Conservation (phyloP, 163 green algal species). For the Coccomyxa subellipsoidea region DNA sequence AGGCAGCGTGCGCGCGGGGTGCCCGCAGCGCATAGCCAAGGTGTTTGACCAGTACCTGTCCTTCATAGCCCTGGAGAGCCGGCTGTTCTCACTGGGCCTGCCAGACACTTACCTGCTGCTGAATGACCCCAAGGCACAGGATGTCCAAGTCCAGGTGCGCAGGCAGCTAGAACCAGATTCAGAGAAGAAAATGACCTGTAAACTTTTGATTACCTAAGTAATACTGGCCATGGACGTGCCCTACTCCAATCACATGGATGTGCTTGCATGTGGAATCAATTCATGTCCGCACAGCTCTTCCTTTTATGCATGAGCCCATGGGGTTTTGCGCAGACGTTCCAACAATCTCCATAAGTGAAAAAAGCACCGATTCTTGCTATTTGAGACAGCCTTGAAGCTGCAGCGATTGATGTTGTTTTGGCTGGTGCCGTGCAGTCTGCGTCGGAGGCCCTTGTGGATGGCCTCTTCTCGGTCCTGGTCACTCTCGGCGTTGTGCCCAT, state of each 20-base stretch:
- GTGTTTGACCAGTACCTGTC: slow-evolving; percentile 88
- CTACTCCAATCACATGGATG: no score
- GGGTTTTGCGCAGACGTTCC: no score
- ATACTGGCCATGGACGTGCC: no score
- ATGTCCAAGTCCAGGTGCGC: slow-evolving; percentile 79
- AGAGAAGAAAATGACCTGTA: no score
- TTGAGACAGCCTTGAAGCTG: background rate
- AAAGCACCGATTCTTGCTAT: no score
- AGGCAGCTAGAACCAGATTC: no score
- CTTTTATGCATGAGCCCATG: no score
- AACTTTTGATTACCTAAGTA: no score
- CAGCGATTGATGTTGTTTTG: background rate
- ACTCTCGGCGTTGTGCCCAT: slow-evolving; percentile 91
- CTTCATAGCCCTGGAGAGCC: slow-evolving; percentile 86
- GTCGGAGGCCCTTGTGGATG: slow-evolving; percentile 80
- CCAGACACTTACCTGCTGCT: slow-evolving; percentile 78
- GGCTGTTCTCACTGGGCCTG: slow-evolving; percentile 86
- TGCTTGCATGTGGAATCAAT: background rate
- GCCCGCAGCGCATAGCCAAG: slow-evolving; percentile 31
- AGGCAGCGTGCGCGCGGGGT: slow-evolving; percentile 18
- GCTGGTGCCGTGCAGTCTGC: slow-evolving; percentile 43
- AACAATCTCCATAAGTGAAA: no score
- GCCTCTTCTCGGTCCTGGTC: slow-evolving; percentile 86
- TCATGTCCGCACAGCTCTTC: background rate
- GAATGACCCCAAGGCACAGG: slow-evolving; percentile 85